phyloP scores from a whole-genome alignment of 345 rosid genomes.

The Camelina sativa region DNA sequence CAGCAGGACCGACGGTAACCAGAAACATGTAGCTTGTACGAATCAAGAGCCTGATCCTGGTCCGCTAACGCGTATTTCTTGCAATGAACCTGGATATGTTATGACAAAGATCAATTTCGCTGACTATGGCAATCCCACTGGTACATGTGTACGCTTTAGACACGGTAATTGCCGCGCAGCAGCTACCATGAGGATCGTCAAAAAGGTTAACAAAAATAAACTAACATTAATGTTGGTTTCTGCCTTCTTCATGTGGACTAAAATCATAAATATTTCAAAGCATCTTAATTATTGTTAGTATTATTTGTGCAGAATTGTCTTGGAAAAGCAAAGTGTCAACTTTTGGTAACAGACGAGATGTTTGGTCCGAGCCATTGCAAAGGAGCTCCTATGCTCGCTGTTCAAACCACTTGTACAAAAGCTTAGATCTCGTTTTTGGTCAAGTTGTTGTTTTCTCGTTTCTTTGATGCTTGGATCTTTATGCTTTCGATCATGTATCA shows the following conservation, averaged over 20 bases:
- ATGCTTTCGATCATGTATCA: not conserved
- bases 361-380: conserved; percentile 32
- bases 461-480: not conserved
- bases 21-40: not conserved
- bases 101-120: conserved; percentile 25
- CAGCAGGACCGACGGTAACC: not conserved
- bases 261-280: not conserved
- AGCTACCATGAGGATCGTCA: conserved; percentile 14
- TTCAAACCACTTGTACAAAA: conserved; percentile 22
- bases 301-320: conserved; percentile 31
- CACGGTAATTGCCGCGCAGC: conserved; percentile 23
- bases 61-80: not conserved
- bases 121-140: conserved; percentile 33
- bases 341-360: conserved; percentile 22
- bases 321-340: conserved; percentile 1
- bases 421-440: not conserved
- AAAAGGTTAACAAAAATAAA: conserved; percentile 15
- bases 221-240: not conserved
- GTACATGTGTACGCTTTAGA: conserved; percentile 20
- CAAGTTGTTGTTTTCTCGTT: not conserved
- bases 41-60: not conserved
- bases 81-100: conserved; percentile 7
- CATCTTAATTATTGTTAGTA: not conserved
- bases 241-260: not conserved
- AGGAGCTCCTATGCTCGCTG: conserved; percentile 7